A percentile compares a stretch with the other conserved stretches of the same genome.
phyloP scores from a whole-genome alignment of 306 rosid species.

The Quercus dentata region DNA sequence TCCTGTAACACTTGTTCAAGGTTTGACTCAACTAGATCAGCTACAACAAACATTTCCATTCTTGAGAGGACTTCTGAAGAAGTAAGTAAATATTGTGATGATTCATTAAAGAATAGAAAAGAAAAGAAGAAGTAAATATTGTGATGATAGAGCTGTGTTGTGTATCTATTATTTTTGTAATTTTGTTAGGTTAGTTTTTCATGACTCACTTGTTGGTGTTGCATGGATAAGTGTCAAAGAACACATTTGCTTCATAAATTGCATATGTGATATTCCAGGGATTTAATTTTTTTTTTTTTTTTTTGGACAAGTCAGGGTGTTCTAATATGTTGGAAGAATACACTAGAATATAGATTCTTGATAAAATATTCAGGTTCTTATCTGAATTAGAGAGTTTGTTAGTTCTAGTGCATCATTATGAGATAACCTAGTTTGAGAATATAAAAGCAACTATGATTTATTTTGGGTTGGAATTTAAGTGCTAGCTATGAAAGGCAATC shows the following conservation, averaged over 20 bases:
- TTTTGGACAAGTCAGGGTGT: background rate
- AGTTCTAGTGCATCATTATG: background rate
- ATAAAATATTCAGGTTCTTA: background rate
- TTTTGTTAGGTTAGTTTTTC: background rate
- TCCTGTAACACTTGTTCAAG: constrained; percentile 83
- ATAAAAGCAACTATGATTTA: background rate
- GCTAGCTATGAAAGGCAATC: too few relatives aligned
- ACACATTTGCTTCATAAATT: background rate
- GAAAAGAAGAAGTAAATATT: background rate
- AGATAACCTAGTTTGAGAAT: background rate
- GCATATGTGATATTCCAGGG: background rate
- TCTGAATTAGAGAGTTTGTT: background rate
- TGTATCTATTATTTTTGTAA: background rate
- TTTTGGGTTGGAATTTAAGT: background rate
- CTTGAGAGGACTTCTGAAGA: constrained; percentile 52
- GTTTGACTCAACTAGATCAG: constrained; percentile 76
- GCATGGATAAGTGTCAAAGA: background rate
- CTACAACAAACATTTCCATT: constrained; percentile 71
- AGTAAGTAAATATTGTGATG: constrained; percentile 35
- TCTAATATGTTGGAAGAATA: background rate
- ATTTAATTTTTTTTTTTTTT: background rate
- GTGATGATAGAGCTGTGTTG: background rate
- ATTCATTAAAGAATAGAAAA: background rate
- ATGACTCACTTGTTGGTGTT: background rate
- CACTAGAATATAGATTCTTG: background rate